These are phyloP conservation scores for Raffaelea arxii DNA, from an alignment of 2,329 filamentous ascomycete genomes.

Conservation along the genomic window DNA sequence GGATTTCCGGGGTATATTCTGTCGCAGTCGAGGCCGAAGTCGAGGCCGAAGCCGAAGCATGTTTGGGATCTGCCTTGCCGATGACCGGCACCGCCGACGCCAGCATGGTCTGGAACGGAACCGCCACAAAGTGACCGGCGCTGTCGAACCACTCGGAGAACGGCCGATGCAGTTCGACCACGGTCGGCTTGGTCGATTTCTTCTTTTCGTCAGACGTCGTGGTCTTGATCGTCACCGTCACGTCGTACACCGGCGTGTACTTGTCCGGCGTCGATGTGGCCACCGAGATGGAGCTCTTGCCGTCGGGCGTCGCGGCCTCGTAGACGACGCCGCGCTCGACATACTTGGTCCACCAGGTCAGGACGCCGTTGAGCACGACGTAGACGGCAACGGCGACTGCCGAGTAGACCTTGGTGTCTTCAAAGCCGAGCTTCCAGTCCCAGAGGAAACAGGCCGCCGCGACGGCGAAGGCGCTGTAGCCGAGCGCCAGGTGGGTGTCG, in stretches of 20 bases:
- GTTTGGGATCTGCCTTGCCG: slow-evolving; percentile 55
- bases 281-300: slow-evolving; percentile 67
- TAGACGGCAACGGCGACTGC: slow-evolving; percentile 71
- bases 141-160: slow-evolving; percentile 72
- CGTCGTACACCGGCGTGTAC: slow-evolving; percentile 69
- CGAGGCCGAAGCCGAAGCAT: slow-evolving; percentile 28
- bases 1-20: slow-evolving; percentile 30
- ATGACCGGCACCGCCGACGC: slow-evolving; percentile 58
- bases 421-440: slow-evolving; percentile 88
- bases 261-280: slow-evolving; percentile 66
- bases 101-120: slow-evolving; percentile 71
- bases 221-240: slow-evolving; percentile 40
- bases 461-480: slow-evolving; percentile 72
- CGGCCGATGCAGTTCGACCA: slow-evolving; percentile 47
- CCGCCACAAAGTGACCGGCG: slow-evolving; percentile 59
- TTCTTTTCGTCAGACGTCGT: slow-evolving; percentile 15
- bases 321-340: slow-evolving; percentile 81
- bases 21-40: slow-evolving; percentile 21
- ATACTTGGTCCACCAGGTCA: slow-evolving; percentile 77
- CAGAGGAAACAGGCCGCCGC: slow-evolving; percentile 78
- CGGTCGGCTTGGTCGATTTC: slow-evolving; percentile 28
- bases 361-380: slow-evolving; percentile 62
- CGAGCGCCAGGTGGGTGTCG: slow-evolving; percentile 74
- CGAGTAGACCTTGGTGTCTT: slow-evolving; percentile 73
- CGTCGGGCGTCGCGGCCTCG: slow-evolving; percentile 56